Base-by-base conservation (phyloP, 2,329 filamentous ascomycete genomes). In the Graphilbum ipis-grandicollis region DNA sequence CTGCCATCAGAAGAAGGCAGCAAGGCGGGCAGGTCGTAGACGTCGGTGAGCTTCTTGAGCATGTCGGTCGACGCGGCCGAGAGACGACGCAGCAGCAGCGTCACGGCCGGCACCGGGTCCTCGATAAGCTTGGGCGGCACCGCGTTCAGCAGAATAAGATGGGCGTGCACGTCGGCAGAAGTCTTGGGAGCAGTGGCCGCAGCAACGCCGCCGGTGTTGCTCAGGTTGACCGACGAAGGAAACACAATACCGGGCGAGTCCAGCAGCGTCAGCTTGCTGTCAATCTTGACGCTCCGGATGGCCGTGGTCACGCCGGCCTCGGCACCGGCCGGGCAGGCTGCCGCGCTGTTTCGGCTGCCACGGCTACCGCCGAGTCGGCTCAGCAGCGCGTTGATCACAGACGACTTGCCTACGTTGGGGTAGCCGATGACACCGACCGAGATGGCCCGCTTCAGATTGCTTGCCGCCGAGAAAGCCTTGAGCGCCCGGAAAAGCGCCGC, bases 161-260 rank as follows among this genome's bases (percentile, higher is more conserved):
- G 75, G 21, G 86, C 85, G 54, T 90, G 80, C 29, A 83, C 79
- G 48, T 83, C 75, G 47, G 71, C 68, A 37, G 67, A 62, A 50
- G 68, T 73, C 55, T 76, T 77, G 47, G 67, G 59, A 37, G 65
- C 59, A n/a, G 31, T 59, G 17, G 31, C 49, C 6, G 55, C 53
- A 34, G 56, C 48, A 29, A 47, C 40, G 19, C 55, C 52, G 19
- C 53, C 50, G 1, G 38, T 17, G 12, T 39, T 40, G 26, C n/a
- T n/a, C n/a, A n/a, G n/a, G n/a, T 56, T 55, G 10, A 58, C 56
- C 30, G 74, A 63, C 19, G 76, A 81, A 9, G 86, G 85, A 66
- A 94, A 94, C 41, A 94, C 83, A 47, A 94, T 93, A 50, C 86
- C 86, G 28, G 86, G 86, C 0, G 86, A 93, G 60, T 94, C 86